Base-by-base conservation (phyloP, 768 basidiomycete genomes). In the Mycena vitilis region DNA sequence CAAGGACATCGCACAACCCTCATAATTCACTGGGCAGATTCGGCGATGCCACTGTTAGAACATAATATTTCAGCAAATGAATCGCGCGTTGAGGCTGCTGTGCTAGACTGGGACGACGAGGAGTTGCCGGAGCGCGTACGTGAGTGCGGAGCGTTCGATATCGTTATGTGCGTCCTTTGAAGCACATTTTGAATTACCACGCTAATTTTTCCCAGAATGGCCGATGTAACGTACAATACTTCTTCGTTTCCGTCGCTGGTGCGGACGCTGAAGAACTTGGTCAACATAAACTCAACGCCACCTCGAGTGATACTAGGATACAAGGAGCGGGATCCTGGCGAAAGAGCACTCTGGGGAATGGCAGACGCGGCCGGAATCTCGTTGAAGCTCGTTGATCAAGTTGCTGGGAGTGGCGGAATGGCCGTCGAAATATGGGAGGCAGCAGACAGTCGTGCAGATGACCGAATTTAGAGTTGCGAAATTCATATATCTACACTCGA, bases 161-260 rank as follows among this genome's bases (percentile, higher is more conserved):
- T 87, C 44, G 87, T 97, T 60, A 77, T 95, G 93, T 94, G 77
- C 66, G 91, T 83, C n/a, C n/a, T 20, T 4, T 23, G 36, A 49
- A 45, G 12, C n/a, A 61, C 44, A 11, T 40, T 37, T 30, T 18
- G n/a, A 38, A 45, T 38, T 22, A 30, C 25, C 44, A 4, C 36
- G 12, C 61, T 54, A 53, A 42, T 22, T 53, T 44, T 60, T 13
- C 45, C n/a, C 71, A 96, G 95, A 51, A 95, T 96, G 89, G 93
- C 95, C 15, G 96, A 98, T 73, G 94, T 96, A 10, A 91, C 95
- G 1, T 97, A 96, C 81, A 97, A 97, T 80, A 94, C 93, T 0
- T 81, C 89, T 1, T 92, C 94, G 2, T 98, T 97, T 77, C 88
- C 92, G 2, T 83, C 91, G 0, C 87, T 97, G 47, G 78, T 95